A percentile compares a stretch with the other conserved stretches of the same genome.
These are phyloP conservation scores for Marsdenia floribunda DNA, from an alignment of 257 asterid species.

Conservation along the genomic window DNA sequence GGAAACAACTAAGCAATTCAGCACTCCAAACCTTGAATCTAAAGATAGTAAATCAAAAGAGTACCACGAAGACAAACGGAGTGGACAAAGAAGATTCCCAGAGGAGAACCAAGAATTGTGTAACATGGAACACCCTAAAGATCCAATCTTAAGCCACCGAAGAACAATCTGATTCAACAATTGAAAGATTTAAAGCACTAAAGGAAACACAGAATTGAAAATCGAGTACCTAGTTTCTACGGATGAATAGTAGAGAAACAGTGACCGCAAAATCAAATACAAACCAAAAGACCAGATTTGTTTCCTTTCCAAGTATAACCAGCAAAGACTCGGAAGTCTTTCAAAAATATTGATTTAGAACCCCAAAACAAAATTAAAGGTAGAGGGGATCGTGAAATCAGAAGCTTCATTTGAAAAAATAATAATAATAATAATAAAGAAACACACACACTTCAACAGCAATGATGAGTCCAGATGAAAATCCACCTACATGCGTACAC, in stretches of 20 bases:
- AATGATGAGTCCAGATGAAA: conserved; percentile 4
- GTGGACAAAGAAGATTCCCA: neutral
- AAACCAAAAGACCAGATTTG: conserved; percentile 33
- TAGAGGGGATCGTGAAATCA: conserved; percentile 40
- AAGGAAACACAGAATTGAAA: neutral
- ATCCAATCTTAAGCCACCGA: conserved; percentile 13
- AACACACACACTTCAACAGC: neutral
- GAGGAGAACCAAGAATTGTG: neutral
- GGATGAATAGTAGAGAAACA: conserved; percentile 37
- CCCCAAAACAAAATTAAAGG: conserved; percentile 18
- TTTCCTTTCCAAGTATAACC: conserved; percentile 22
- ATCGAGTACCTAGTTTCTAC: conserved; percentile 3
- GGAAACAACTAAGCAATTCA: conserved; percentile 42
- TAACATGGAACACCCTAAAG: conserved; percentile 2
- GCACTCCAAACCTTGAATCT: conserved; percentile 25
- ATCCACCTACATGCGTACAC: conserved; percentile 8
- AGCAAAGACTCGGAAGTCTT: conserved; percentile 15
- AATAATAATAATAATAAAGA: too few relatives aligned
- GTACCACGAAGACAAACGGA: neutral
- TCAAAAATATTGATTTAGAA: conserved; percentile 2
- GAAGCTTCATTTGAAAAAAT: conserved; percentile 14
- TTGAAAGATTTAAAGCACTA: neutral
- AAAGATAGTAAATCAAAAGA: conserved; percentile 24
- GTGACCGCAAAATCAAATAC: conserved; percentile 18
- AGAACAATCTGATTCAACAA: conserved; percentile 6